These are phyloP conservation scores for Trichophyton simii DNA, from an alignment of 2,329 filamentous ascomycete species.

Conservation along the genomic window DNA sequence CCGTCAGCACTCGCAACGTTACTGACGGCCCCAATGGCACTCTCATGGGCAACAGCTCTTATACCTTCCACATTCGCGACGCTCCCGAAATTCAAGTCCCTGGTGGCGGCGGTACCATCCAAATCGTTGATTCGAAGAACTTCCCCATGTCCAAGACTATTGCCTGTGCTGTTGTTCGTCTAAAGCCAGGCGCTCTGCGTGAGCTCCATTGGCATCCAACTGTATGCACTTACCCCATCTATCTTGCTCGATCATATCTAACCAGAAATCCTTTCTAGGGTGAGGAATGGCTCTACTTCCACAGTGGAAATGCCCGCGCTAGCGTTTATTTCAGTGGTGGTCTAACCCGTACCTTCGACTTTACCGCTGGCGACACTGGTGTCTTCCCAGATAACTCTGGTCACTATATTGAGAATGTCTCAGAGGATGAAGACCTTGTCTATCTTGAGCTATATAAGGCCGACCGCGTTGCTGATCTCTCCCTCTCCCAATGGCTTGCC, in stretches of 20 bases:
- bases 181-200: constrained; percentile 50
- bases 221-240: constrained; percentile 28
- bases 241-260: background rate
- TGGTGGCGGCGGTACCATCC: constrained; percentile 49
- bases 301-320: constrained; percentile 47
- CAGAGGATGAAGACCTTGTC: constrained; percentile 49
- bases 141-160: constrained; percentile 56
- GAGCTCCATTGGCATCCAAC: constrained; percentile 62
- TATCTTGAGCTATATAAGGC: constrained; percentile 61
- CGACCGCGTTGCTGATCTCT: constrained; percentile 54
- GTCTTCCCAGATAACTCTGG: constrained; percentile 54
- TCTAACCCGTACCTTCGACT: constrained; percentile 54
- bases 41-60: constrained; percentile 47
- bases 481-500: constrained; percentile 56
- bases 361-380: constrained; percentile 52
- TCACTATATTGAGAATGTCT: constrained; percentile 59
- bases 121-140: constrained; percentile 54
- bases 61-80: constrained; percentile 48
- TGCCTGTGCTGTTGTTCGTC: constrained; percentile 50
- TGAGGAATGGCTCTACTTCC: constrained; percentile 62
- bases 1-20: constrained; percentile 37
- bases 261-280: constrained; percentile 31
- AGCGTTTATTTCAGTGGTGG: constrained; percentile 53
- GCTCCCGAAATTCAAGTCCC: constrained; percentile 46
- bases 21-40: constrained; percentile 35